These are phyloP conservation scores for Diaporthe sp. DNA, from an alignment of 2,329 filamentous ascomycete species.

Conservation along the genomic window DNA sequence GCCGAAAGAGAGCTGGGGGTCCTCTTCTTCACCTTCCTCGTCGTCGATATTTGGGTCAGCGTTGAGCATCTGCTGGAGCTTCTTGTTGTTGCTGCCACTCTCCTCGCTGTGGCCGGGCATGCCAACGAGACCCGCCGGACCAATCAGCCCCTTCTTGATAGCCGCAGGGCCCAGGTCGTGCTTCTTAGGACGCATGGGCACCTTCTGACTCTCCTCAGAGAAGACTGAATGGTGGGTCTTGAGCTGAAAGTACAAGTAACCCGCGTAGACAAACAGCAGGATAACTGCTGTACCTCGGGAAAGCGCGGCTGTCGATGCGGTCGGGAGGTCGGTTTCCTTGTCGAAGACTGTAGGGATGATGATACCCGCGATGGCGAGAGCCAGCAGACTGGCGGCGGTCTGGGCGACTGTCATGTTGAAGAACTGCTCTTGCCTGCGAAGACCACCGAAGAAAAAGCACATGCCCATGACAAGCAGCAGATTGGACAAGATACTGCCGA, in stretches of 20 bases:
- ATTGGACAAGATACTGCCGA: conserved; percentile 93
- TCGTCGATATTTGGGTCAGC: conserved; percentile 61
- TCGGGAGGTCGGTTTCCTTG: conserved; percentile 58
- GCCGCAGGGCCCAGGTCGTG: conserved; percentile 50
- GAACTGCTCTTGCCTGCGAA: conserved; percentile 84
- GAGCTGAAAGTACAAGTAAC: conserved; percentile 92
- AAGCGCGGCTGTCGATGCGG: conserved; percentile 69
- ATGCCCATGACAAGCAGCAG: conserved; percentile 90
- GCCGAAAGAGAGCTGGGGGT: conserved; percentile 79
- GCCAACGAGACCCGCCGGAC: conserved; percentile 56
- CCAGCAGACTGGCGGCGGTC: conserved; percentile 85
- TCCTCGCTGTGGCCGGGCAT: conserved; percentile 46
- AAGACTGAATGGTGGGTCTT: conserved; percentile 87
- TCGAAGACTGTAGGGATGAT: conserved; percentile 94
- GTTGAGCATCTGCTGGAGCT: conserved; percentile 60
- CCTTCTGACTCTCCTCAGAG: conserved; percentile 84
- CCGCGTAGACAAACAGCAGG: conserved; percentile 84
- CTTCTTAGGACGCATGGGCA: conserved; percentile 58
- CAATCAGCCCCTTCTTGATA: conserved; percentile 57
- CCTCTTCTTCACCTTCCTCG: conserved; percentile 79
- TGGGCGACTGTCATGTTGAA: conserved; percentile 96
- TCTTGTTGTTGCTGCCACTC: conserved; percentile 53
- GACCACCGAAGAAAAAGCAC: conserved; percentile 90
- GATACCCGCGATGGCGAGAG: conserved; percentile 82
- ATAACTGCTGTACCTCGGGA: conserved; percentile 85